Evolutionary conservation across 768 basidiomycete species (phyloP).

Genomic region (Atractiella rhizophila): DNA sequence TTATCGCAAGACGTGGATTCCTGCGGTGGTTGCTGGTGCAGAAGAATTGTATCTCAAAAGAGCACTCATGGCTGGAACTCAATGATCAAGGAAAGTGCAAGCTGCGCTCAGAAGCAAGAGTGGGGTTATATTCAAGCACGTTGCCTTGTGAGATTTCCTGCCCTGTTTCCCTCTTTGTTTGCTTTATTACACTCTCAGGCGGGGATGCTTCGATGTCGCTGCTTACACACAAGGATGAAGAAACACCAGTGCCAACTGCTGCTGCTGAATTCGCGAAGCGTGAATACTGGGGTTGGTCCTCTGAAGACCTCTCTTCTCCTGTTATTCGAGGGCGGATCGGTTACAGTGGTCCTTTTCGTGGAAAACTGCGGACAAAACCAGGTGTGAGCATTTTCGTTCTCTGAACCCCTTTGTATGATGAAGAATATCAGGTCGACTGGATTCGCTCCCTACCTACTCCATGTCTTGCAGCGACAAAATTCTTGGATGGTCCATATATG

Average conservation of each 20-base stretch:
- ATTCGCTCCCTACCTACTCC: slow-evolving; percentile 52
- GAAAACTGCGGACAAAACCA: slow-evolving; percentile 73
- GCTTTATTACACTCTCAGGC: slow-evolving; percentile 7
- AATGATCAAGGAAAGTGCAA: no score
- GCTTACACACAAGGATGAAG: slow-evolving; percentile 1
- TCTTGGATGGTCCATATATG: slow-evolving; percentile 56
- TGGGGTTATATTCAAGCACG: slow-evolving; percentile 51
- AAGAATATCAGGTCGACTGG: slow-evolving; percentile 32
- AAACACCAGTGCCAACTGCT: background rate
- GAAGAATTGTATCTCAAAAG: slow-evolving; percentile 17
- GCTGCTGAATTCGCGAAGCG: background rate
- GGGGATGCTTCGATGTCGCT: slow-evolving; percentile 15
- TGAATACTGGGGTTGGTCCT: background rate
- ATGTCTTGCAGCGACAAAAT: slow-evolving; percentile 95
- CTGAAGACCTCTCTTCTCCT: background rate
- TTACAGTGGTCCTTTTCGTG: slow-evolving; percentile 42
- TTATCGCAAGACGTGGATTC: slow-evolving; percentile 58
- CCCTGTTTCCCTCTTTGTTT: background rate
- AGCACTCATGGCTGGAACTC: slow-evolving; percentile 4
- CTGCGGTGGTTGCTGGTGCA: slow-evolving; percentile 59
- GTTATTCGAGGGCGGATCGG: slow-evolving; percentile 44
- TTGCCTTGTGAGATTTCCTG: slow-evolving; percentile 29
- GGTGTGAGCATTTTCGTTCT: slow-evolving; percentile 23
- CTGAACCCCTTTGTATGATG: background rate
- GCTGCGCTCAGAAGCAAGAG: slow-evolving; percentile 21